Conservation (phyloP, 306 rosid species). For the Rosa multiflora region DNA sequence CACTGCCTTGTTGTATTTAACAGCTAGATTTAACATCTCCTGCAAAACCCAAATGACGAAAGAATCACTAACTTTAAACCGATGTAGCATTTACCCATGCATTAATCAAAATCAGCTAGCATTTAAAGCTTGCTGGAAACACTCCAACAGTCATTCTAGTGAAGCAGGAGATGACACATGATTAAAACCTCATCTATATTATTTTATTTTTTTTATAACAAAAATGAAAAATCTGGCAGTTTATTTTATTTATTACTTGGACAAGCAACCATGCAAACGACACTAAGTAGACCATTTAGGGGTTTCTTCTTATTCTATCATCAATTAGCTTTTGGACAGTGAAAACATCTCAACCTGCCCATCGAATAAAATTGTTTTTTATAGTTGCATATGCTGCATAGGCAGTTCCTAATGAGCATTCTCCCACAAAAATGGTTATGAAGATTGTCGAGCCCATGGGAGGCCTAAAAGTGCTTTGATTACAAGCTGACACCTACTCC, state of each 20-base stretch:
- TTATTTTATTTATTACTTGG: not conserved
- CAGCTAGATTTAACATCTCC: slow-evolving; percentile 76
- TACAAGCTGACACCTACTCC: not conserved
- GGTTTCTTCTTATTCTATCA: not conserved
- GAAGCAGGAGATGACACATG: not conserved
- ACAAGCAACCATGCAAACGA: not conserved
- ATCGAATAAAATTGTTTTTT: not conserved
- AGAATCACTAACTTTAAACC: not conserved
- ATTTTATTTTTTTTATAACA: too few relatives aligned
- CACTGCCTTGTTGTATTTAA: slow-evolving; percentile 80
- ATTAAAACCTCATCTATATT: too few relatives aligned
- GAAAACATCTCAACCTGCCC: not conserved
- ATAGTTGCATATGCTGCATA: not conserved
- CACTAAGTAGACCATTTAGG: not conserved
- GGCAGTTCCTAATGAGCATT: not conserved
- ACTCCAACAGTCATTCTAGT: not conserved
- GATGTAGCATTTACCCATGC: not conserved
- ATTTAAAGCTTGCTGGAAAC: not conserved
- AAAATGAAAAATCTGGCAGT: not conserved
- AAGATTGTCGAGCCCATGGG: not conserved
- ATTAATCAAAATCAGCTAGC: not conserved
- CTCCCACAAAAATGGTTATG: not conserved
- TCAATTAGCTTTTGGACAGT: not conserved
- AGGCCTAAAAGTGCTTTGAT: not conserved
- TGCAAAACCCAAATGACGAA: slow-evolving; percentile 30